These are phyloP conservation scores for Excoecaria cochinchinensis DNA, from an alignment of 345 rosid genomes.

Conservation along the genomic window DNA sequence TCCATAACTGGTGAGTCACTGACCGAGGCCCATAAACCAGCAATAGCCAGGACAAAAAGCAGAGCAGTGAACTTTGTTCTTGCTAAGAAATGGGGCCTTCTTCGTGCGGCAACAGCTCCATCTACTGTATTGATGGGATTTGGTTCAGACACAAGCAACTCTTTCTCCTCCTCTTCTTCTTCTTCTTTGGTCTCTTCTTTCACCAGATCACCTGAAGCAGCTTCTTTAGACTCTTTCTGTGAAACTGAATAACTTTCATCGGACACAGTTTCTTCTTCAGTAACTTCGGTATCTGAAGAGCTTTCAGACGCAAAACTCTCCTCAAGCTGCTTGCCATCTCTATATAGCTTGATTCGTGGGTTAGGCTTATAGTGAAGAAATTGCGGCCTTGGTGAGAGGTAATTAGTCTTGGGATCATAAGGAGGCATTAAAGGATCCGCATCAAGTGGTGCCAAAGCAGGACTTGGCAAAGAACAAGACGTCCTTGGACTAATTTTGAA, in stretches of 20 bases:
- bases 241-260: conserved; percentile 27
- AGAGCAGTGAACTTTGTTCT: conserved; percentile 42
- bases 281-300: conserved; percentile 46
- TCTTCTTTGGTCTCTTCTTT: conserved; percentile 15
- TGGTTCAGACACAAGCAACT: conserved; percentile 22
- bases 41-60: conserved; percentile 38
- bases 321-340: conserved; percentile 47
- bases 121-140: conserved; percentile 7
- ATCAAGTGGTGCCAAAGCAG: conserved; percentile 57
- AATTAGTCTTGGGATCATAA: conserved; percentile 61
- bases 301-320: conserved; percentile 49
- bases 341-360: conserved; percentile 46
- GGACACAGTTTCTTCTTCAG: conserved; percentile 45
- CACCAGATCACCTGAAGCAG: conserved; percentile 21
- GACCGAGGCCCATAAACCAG: conserved; percentile 33
- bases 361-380: conserved; percentile 62
- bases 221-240: conserved; percentile 40
- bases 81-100: conserved; percentile 35
- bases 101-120: conserved; percentile 28
- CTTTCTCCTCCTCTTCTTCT: conserved; percentile 24
- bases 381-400: conserved; percentile 61
- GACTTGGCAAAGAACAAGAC: conserved; percentile 30
- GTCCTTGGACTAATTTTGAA: conserved; percentile 41
- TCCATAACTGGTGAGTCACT: conserved; percentile 33
- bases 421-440: conserved; percentile 53